A percentile compares a stretch with the other conserved stretches of the same genome.
phyloP scores from a whole-genome alignment of 352 stramenopile species.

The Chloridella minuta region DNA sequence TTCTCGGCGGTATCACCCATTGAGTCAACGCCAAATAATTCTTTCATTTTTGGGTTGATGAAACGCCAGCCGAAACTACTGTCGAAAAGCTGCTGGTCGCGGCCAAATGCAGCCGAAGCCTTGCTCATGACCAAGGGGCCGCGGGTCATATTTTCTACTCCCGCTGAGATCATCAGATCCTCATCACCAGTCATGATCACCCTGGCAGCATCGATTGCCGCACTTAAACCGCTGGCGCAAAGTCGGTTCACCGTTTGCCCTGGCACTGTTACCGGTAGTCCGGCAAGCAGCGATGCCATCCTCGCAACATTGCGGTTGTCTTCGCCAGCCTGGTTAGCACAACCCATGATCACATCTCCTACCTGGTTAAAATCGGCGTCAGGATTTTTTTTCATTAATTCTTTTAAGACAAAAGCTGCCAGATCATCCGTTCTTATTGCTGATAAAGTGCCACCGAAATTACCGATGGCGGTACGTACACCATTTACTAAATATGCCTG shows the following conservation, averaged over 20 bases:
- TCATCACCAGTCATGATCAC: constrained; percentile 26
- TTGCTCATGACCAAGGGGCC: constrained; percentile 55
- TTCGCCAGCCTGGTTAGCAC: no score
- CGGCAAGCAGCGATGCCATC: no score
- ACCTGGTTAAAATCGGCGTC: no score
- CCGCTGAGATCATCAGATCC: constrained; percentile 20
- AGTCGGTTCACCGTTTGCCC: constrained; percentile 82
- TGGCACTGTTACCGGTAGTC: constrained; percentile 16
- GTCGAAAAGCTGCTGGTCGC: constrained; percentile 60
- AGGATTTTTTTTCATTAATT: no score
- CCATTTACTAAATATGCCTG: no score
- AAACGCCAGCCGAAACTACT: constrained; percentile 18
- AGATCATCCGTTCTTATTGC: no score
- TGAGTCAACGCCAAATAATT: constrained; percentile 57
- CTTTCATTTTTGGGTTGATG: constrained; percentile 75
- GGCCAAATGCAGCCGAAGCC: constrained; percentile 32
- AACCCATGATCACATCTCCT: no score
- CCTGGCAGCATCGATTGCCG: constrained; percentile 30
- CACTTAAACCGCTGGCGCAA: constrained; percentile 82
- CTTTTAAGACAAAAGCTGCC: no score
- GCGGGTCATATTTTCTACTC: constrained; percentile 69
- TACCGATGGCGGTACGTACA: no score
- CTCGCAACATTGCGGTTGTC: no score
- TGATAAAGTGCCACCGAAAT: no score
- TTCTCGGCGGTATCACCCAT: constrained; percentile 97